Base-by-base conservation (phyloP, 1,284 basidiomycete genomes). In the Uromyces viciae-fabae region DNA sequence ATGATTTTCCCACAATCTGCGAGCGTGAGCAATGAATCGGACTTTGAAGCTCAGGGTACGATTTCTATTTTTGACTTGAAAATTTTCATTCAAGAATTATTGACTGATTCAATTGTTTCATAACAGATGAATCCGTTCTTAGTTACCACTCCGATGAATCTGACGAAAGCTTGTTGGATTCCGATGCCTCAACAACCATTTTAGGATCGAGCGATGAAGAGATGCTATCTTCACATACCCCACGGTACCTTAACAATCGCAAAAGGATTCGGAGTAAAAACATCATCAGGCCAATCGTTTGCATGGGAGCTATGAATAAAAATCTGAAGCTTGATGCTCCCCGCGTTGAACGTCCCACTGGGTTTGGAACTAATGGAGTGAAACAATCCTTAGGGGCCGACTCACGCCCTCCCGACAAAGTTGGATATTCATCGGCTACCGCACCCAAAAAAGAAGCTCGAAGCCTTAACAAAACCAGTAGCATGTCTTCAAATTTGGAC, bases 131-230 rank as follows among this genome's bases (percentile, higher is more conserved):
- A 36, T 75, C 74, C 11, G 52, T 58, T n/a, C 74, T 75, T 40
- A 75, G 74, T 49, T 42, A 75, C 28, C 42, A 38, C 46, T 64
- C 74, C 33, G 69, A 80, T 19, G 77, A 43, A 46, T 58, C 40
- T 14, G 69, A 73, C 0, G 78, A 80, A 19, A 38, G 54, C 14
- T 56, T 64, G 17, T 38, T 81, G 31, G 79, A 74, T 68, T 81
- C 79, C 22, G 79, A 81, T 69, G 79, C 79, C 22, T 81, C 79
- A 22, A 81, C 79, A 2, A 68, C 71, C 19, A 73, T 75, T 28
- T 68, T 81, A 25, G 62, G 46, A 9, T 81, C 79, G 2, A 75
- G 79, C 36, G 79, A 81, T 46, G 71, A 74, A 33, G 79, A 80
- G 25, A 62, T 72, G 76, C 33, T 78, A 31, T 78, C 76, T 31